These are phyloP conservation scores for Helicosporidium sp. DNA, from an alignment of 139 green algal species.

Conservation along the genomic window DNA sequence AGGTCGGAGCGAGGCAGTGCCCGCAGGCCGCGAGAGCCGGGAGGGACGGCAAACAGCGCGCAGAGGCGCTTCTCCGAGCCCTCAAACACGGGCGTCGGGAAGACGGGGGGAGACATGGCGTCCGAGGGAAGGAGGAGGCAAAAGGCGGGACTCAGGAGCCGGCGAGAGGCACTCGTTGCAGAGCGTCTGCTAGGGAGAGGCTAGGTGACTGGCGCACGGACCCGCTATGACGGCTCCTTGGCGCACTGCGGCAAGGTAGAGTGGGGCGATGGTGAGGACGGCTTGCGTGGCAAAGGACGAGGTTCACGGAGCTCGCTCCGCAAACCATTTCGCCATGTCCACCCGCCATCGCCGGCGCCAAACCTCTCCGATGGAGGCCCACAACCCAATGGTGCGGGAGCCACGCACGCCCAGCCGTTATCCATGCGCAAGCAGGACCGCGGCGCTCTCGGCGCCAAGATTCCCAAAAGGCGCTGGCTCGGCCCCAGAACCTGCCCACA, in stretches of 20 bases:
- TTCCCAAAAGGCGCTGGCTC: no score
- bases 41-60: conserved; percentile 45
- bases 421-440: background rate
- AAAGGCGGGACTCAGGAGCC: background rate
- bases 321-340: no score
- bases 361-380: no score
- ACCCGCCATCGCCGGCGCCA: no score
- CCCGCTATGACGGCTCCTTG: conserved; percentile 39
- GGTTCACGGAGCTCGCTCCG: no score
- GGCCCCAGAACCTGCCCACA: no score
- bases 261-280: background rate
- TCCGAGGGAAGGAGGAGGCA: background rate
- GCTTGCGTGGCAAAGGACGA: background rate
- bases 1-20: conserved; percentile 37
- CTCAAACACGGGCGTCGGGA: conserved; percentile 62
- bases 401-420: background rate
- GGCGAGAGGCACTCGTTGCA: background rate
- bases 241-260: conserved; percentile 18
- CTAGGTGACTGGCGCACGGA: background rate
- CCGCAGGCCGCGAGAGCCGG: conserved; percentile 37
- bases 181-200: background rate
- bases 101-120: conserved; percentile 13
- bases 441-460: no score
- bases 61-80: conserved; percentile 86
- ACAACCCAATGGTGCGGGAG: no score